Evolutionary conservation across 768 basidiomycete genomes (phyloP).

Genomic region (Dentipellis fragilis): DNA sequence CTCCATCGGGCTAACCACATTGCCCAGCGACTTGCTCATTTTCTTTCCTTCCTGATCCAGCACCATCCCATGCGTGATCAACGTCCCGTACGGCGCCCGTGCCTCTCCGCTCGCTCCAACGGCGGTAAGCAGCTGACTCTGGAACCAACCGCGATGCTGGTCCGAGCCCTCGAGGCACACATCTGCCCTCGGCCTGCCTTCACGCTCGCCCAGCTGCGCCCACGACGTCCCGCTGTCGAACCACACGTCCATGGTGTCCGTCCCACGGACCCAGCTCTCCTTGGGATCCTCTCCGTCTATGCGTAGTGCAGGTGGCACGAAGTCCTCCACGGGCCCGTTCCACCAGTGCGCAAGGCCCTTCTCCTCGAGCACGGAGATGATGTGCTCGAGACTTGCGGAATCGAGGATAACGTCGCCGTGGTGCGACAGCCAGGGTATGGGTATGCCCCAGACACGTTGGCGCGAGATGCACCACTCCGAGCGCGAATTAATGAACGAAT

Average conservation of each 20-base stretch:
- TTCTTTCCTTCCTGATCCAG: conserved; percentile 83
- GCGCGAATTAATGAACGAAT: conserved; percentile 75
- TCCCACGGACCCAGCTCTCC: conserved; percentile 58
- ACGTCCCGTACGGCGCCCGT: conserved; percentile 52
- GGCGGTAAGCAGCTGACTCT: conserved; percentile 83
- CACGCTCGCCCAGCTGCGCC: conserved; percentile 55
- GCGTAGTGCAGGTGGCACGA: conserved; percentile 56
- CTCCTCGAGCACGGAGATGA: conserved; percentile 59
- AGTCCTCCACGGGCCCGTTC: conserved; percentile 75
- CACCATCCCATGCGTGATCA: conserved; percentile 97
- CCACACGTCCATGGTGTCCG: conserved; percentile 99
- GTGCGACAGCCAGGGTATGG: conserved; percentile 83
- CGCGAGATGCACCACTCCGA: conserved; percentile 99
- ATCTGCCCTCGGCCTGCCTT: conserved; percentile 46
- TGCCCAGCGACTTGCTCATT: conserved; percentile 97
- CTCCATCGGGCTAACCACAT: conserved; percentile 77
- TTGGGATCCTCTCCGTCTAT: conserved; percentile 16
- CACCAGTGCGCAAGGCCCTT: conserved; percentile 88
- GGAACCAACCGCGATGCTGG: conserved; percentile 99
- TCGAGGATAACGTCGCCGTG: conserved; percentile 60
- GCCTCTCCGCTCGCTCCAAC: conserved; percentile 36
- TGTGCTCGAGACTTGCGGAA: conserved; percentile 55
- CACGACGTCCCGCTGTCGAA: conserved; percentile 96
- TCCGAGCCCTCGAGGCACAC: conserved; percentile 93
- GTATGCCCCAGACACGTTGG: conserved; percentile 95